Percentiles rank a stretch among this genome's conserved stretches.
These are phyloP conservation scores for Scopulariopsis brevicaulis DNA, from an alignment of 2,329 filamentous ascomycete species.

Conservation along the genomic window DNA sequence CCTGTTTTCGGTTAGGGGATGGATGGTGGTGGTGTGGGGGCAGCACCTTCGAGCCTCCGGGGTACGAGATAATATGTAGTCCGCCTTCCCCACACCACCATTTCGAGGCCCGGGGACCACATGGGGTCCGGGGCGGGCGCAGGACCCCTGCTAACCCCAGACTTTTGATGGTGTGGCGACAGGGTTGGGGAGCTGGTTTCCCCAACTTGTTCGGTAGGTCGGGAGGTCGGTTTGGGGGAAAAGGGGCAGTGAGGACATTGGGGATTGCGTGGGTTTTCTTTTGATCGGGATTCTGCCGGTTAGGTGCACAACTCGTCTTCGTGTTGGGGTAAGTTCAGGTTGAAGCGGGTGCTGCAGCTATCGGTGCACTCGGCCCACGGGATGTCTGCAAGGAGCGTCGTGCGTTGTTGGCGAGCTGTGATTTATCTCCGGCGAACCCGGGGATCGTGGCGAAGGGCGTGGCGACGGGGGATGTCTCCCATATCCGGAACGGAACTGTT, in stretches of 20 bases:
- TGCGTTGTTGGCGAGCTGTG: too few relatives aligned
- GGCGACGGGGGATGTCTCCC: too few relatives aligned
- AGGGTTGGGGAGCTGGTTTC: neutral
- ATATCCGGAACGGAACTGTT: too few relatives aligned
- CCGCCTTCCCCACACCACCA: neutral
- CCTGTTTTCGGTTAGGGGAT: too few relatives aligned
- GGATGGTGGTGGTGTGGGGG: too few relatives aligned
- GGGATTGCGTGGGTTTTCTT: neutral
- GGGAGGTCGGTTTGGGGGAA: neutral
- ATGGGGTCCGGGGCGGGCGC: neutral
- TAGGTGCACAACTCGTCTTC: neutral
- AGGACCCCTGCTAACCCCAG: neutral
- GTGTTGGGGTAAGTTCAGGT: neutral
- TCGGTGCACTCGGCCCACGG: neutral
- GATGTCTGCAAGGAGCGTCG: neutral
- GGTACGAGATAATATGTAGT: too few relatives aligned
- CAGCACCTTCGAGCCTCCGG: too few relatives aligned
- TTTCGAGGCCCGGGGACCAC: neutral
- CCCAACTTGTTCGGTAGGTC: neutral
- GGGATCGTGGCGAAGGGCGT: too few relatives aligned
- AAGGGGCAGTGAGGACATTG: neutral
- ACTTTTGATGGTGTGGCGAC: neutral
- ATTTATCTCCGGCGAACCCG: too few relatives aligned
- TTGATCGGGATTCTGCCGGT: neutral
- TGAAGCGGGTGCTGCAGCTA: neutral